Base-by-base conservation (phyloP, 805 yeast species). In the Nakazawaea ernobii region DNA sequence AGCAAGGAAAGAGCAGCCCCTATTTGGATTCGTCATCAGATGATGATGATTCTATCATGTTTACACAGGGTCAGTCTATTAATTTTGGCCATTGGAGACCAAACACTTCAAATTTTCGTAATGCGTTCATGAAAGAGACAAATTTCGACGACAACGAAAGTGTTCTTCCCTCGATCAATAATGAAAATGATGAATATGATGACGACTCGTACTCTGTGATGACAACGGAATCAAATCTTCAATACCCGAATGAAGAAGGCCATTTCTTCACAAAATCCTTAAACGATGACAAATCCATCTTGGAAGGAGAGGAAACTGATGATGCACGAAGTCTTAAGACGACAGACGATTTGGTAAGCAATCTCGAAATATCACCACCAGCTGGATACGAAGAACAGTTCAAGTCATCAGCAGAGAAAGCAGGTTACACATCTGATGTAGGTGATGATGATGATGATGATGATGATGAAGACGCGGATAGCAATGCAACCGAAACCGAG, bases 11-110 rank as follows among this genome's bases (percentile, higher is more conserved):
- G 4, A 37, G 29, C 14, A 30, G 24, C 33, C 26, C 13, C 2
- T 46, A 36, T 27, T 17, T 28, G 15, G 49, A 46, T 24, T 42
- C 45, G 17, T 28, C 43, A 30, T 15, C 58, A 55, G 37, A 70
- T 69, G 2, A 60, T 14, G 63, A n/a, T 11, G 33, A 27, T 5
- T 38, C 41, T 32, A 32, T 32, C n/a, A 42, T 37, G 3, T 28
- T 48, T 32, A 15, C 20, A 11, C 49, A 27, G 9, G 46, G 46
- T 6, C 49, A 58, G 49, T 63, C 67, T 3, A 60, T 77, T 38
- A 73, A 68, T 48, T 65, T 77, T 64, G 82, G 81, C 2, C 64
- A 64, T 27, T 80, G 86, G 86, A 73, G 71, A 56, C 85, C 85
- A 2, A 75, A 80, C 54, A 79, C 84, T 8, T 67, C 64, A 30